Percentiles rank a stretch among this genome's conserved stretches.
Evolutionary conservation across 805 yeast genomes (phyloP).

Genomic region (Metschnikowia dekortorum): DNA sequence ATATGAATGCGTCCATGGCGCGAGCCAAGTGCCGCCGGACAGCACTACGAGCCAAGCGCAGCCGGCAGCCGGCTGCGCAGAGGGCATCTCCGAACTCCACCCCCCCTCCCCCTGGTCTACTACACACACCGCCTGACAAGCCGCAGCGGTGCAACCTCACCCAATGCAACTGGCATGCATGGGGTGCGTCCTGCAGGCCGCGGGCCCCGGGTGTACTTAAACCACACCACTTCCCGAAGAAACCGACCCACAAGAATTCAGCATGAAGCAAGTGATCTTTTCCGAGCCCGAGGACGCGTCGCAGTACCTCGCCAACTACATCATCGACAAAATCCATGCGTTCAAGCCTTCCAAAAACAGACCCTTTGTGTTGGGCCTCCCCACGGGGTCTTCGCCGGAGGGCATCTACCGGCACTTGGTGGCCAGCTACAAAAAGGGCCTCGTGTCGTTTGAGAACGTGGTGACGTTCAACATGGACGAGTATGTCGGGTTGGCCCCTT

Average conservation of each 20-base stretch:
- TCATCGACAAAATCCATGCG: constrained; percentile 38
- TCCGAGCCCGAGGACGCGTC: constrained; percentile 39
- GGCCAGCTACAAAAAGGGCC: constrained; percentile 38
- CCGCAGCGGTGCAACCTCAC: not conserved
- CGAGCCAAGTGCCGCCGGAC: not conserved
- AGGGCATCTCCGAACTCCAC: not conserved
- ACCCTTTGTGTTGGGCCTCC: constrained; percentile 55
- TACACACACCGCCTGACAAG: not conserved
- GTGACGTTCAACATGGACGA: constrained; percentile 63
- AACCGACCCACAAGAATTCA: too few relatives aligned
- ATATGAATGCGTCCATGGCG: too few relatives aligned
- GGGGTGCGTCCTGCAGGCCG: not conserved
- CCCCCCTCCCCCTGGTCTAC: not conserved
- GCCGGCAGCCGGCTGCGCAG: too few relatives aligned
- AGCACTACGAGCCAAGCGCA: not conserved
- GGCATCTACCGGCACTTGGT: constrained; percentile 47
- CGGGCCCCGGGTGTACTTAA: not conserved
- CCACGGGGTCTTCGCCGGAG: constrained; percentile 61
- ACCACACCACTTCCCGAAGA: not conserved
- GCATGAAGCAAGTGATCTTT: constrained; percentile 22
- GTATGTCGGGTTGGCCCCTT: constrained; percentile 46
- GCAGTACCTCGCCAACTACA: constrained; percentile 41
- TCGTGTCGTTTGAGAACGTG: constrained; percentile 46
- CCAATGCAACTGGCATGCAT: not conserved
- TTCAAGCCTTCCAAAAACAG: constrained; percentile 41